Base-by-base conservation (phyloP, 2,329 filamentous ascomycete genomes). In the Botryotinia globosa region DNA sequence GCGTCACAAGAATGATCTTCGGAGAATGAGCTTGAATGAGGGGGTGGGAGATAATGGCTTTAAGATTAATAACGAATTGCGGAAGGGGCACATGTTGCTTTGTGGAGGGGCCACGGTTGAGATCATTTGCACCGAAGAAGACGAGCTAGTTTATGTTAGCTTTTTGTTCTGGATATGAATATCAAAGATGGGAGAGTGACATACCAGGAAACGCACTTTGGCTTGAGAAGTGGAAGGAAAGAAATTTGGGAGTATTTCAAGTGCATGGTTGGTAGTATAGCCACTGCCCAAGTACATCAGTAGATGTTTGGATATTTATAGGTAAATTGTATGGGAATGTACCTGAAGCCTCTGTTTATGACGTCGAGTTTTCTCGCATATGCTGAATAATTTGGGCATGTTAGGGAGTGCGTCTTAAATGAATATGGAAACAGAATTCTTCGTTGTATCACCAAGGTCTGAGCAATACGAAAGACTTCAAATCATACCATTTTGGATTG, bases 121-220 rank as follows among this genome's bases (percentile, higher is more conserved):
- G 91, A 81, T 98, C 95, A 80, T 98, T 98, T 77, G 95, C 94
- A 22, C 95, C 95, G 74, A 98, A 90, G 77, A 97, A 91, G 73
- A 97, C 84, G 51, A 81, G 74, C 77, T 78, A 12, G 44, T 39
- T 22, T n/a, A 51, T 32, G 9, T 67, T 10, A 18, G 34, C 12
- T 29, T 39, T 51, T 20, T 20, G 20, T 7, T 39, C 4, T 39
- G 1, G 34, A 29, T 14, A 2, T 7, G 9, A 1, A n/a, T 29
- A 32, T 54, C 6, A 9, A 3, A 29, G 9, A 14, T 16, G 8
- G 25, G 2, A 8, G 25, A 7, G 25, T 42, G 2, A 78, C 92
- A 18, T 29, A 72, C 70, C 5, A 72, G 25, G 1, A 91, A 73
- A 89, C 51, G 69, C 20, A 77, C 70, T 25, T 48, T 65, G 25